These are phyloP conservation scores for Coprinopsis sp. DNA, from an alignment of 768 basidiomycete species.

Conservation along the genomic window DNA sequence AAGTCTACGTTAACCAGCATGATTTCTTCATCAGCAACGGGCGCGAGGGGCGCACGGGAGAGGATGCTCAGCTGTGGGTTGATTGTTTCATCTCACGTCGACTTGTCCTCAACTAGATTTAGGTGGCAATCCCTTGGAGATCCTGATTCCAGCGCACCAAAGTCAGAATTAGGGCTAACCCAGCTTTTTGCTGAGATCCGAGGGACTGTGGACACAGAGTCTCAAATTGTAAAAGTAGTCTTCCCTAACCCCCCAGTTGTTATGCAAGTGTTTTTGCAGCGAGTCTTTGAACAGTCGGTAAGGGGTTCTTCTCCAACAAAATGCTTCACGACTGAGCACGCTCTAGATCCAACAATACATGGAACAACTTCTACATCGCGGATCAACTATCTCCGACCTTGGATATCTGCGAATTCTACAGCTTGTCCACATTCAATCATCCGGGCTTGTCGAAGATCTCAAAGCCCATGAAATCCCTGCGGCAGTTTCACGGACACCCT, in stretches of 20 bases:
- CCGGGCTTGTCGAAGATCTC: constrained; percentile 81
- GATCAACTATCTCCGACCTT: constrained; percentile 73
- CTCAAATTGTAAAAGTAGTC: constrained; percentile 96
- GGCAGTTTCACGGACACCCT: constrained; percentile 55
- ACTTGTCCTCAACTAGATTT: constrained; percentile 4
- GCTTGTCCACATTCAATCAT: constrained; percentile 76
- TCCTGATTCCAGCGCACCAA: constrained; percentile 73
- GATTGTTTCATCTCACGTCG: not conserved
- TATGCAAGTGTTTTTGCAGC: constrained; percentile 96
- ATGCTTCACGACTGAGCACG: not conserved
- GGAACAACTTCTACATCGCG: constrained; percentile 79
- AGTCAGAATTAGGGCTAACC: constrained; percentile 69
- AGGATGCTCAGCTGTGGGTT: constrained; percentile 55
- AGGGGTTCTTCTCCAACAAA: constrained; percentile 21
- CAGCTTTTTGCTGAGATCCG: constrained; percentile 86
- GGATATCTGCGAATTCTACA: constrained; percentile 89
- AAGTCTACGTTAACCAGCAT: constrained; percentile 98
- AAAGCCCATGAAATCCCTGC: constrained; percentile 85
- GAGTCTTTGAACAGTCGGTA: constrained; percentile 97
- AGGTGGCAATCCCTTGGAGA: constrained; percentile 85
- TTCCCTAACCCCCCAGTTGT: constrained; percentile 96
- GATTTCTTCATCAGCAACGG: constrained; percentile 98
- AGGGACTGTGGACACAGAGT: constrained; percentile 88
- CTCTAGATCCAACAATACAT: constrained; percentile 92
- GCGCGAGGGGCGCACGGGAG: constrained; percentile 52